These are phyloP conservation scores for Debaryomyces hansenii DNA, from an alignment of 805 yeast genomes.

Conservation along the genomic window DNA sequence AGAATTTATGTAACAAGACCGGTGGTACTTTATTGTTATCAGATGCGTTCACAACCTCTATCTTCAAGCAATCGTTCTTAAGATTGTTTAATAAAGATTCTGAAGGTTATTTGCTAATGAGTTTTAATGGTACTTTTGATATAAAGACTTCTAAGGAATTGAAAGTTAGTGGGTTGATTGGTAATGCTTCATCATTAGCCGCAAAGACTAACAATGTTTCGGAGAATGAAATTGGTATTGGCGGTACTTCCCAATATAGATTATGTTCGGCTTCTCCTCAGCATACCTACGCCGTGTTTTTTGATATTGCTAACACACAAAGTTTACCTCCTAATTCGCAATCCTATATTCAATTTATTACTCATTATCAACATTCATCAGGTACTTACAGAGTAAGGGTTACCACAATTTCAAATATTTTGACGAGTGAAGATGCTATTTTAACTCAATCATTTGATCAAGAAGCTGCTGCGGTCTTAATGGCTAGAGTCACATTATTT, in stretches of 20 bases:
- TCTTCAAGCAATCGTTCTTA: slow-evolving; percentile 88
- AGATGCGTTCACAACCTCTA: slow-evolving; percentile 92
- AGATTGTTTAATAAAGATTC: slow-evolving; percentile 85
- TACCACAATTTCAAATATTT: slow-evolving; percentile 70
- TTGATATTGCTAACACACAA: slow-evolving; percentile 63
- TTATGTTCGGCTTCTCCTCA: slow-evolving; percentile 83
- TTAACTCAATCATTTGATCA: slow-evolving; percentile 83
- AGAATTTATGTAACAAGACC: slow-evolving; percentile 75
- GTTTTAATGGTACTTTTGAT: slow-evolving; percentile 85
- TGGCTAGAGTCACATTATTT: slow-evolving; percentile 88
- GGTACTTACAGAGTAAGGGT: slow-evolving; percentile 89
- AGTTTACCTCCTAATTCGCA: slow-evolving; percentile 48
- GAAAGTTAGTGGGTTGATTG: slow-evolving; percentile 89
- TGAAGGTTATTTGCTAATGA: slow-evolving; percentile 84
- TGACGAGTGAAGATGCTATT: slow-evolving; percentile 49
- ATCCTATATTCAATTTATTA: slow-evolving; percentile 76
- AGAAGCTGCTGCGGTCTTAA: slow-evolving; percentile 94
- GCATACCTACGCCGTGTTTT: slow-evolving; percentile 85
- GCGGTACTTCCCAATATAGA: slow-evolving; percentile 87
- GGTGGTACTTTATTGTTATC: slow-evolving; percentile 88
- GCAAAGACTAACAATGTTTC: slow-evolving; percentile 74
- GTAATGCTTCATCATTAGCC: slow-evolving; percentile 79
- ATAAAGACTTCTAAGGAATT: slow-evolving; percentile 85
- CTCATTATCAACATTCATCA: slow-evolving; percentile 92
- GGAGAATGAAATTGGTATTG: slow-evolving; percentile 91